Evolutionary conservation across 2,329 filamentous ascomycete species (phyloP), one percentile per base, ranked within the genome.

Genomic region (Ophiosphaerella narmari): DNA sequence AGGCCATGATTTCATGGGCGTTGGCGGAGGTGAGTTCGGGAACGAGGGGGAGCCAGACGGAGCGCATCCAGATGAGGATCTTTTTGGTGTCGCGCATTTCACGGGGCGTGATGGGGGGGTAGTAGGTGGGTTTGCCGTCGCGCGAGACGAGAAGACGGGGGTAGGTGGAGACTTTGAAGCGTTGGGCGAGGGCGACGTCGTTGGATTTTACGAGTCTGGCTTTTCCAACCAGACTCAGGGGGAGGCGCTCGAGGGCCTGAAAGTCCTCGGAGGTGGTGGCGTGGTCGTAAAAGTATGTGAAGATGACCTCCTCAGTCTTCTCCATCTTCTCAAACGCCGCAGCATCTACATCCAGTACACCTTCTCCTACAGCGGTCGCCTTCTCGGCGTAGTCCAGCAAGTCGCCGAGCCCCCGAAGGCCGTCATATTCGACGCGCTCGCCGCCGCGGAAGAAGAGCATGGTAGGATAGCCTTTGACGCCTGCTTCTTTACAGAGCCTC

Each of bases 111-210:
- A 97, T 81, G 7, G 89, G 90, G 24, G 86, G 89, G 73, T 95
- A 99, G 74, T 97, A 97, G 1, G 87, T 93, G 34, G 94, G 88
- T 38, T 92, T 87, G 8, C 91, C 91, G 70, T 97, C 91, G 50
- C 94, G 84, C 11, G 90, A 90, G 3, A 97, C 94, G 52, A 99
- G 75, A 37, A 99, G 79, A 48, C 93, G 86, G n/a, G 94, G 94
- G 90, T 91, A 97, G 0, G 93, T 97, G 4, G 89, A 92, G 65
- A 99, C 94, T 80, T 95, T 96, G 82, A 92, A 99, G 49, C 90
- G 83, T 39, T 91, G 83, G 52, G 84, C 87, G 50, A 99, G 80
- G 45, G 81, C 81, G 12, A 84, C 80, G 66, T 94, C 91, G 55
- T 88, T 86, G 2, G 92, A 96, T 80, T 96, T 97, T 63, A 97